phyloP scores from a whole-genome alignment of 1,284 basidiomycete genomes.

The Microbotryum violaceum region DNA sequence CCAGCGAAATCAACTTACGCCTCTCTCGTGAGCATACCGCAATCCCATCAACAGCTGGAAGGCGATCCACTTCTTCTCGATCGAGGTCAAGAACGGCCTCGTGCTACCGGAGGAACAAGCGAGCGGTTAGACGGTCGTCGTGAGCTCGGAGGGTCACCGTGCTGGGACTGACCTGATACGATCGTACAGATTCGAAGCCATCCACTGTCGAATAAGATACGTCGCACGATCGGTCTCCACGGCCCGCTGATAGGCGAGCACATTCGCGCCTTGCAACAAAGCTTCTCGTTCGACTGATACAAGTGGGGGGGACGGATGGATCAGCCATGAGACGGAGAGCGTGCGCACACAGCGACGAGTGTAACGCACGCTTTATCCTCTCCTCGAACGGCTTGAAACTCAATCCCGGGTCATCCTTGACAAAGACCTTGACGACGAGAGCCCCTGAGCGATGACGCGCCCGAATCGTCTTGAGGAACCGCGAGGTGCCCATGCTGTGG shows the following conservation, averaged over 20 bases:
- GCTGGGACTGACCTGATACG: constrained; percentile 70
- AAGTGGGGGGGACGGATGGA: background rate
- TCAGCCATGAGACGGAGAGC: background rate
- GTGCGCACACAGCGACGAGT: background rate
- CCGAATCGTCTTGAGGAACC: constrained; percentile 87
- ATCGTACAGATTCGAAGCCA: constrained; percentile 91
- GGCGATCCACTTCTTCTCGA: constrained; percentile 98
- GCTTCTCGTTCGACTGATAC: constrained; percentile 61
- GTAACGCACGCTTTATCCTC: constrained; percentile 56
- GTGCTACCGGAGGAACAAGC: constrained; percentile 53
- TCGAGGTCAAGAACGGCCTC: constrained; percentile 78
- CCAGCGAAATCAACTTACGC: constrained; percentile 40
- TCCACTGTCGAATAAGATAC: constrained; percentile 90
- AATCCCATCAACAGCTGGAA: constrained; percentile 87
- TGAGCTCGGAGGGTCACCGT: background rate
- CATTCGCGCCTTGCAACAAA: constrained; percentile 73
- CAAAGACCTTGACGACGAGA: constrained; percentile 70
- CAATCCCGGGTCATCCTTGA: constrained; percentile 68
- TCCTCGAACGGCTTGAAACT: constrained; percentile 60
- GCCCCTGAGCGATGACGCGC: constrained; percentile 64
- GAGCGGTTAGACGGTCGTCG: background rate
- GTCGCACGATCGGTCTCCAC: constrained; percentile 94
- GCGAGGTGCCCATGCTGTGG: constrained; percentile 71
- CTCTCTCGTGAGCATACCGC: constrained; percentile 67
- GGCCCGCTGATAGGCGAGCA: constrained; percentile 82